Percentiles rank a stretch among this genome's conserved stretches.
Evolutionary conservation across 1,139 yeast genomes (phyloP).

Genomic region (Petasospora fabianii): DNA sequence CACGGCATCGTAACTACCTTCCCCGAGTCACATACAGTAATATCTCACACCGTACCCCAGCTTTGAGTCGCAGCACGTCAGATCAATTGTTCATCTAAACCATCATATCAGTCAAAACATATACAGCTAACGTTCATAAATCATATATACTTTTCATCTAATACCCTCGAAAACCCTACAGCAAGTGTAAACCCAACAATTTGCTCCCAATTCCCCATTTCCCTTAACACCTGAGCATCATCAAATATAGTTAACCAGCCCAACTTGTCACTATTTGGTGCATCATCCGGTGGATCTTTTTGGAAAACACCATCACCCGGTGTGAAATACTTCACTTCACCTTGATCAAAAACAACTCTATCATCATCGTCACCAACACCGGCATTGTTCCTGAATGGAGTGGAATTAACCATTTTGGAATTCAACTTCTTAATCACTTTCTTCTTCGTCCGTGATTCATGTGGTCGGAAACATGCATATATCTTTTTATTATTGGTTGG

Average conservation of each 20-base stretch:
- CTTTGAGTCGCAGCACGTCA: no score
- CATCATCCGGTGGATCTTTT: conserved; percentile 51
- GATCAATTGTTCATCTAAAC: no score
- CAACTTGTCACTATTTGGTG: conserved; percentile 53
- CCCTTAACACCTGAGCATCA: conserved; percentile 30
- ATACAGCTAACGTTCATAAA: no score
- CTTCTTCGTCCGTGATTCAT: conserved; percentile 43
- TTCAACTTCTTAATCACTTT: conserved; percentile 35
- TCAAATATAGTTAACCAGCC: conserved; percentile 67
- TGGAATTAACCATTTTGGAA: conserved; percentile 6
- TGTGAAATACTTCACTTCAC: no score
- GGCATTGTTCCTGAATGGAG: background rate
- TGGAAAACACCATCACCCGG: conserved; percentile 56
- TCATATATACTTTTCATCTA: background rate
- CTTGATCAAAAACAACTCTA: conserved; percentile 3
- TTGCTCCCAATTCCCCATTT: conserved; percentile 49
- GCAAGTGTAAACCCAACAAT: conserved; percentile 54
- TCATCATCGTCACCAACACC: conserved; percentile 4
- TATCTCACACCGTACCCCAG: no score
- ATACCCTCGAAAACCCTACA: conserved; percentile 40
- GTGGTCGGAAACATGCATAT: conserved; percentile 50
- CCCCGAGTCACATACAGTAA: no score
- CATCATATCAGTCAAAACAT: no score
- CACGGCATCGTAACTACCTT: no score
- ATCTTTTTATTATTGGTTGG: conserved; percentile 33